These are phyloP conservation scores for Globisporangium abappressorium DNA, from an alignment of 352 stramenopile species.

Conservation along the genomic window DNA sequence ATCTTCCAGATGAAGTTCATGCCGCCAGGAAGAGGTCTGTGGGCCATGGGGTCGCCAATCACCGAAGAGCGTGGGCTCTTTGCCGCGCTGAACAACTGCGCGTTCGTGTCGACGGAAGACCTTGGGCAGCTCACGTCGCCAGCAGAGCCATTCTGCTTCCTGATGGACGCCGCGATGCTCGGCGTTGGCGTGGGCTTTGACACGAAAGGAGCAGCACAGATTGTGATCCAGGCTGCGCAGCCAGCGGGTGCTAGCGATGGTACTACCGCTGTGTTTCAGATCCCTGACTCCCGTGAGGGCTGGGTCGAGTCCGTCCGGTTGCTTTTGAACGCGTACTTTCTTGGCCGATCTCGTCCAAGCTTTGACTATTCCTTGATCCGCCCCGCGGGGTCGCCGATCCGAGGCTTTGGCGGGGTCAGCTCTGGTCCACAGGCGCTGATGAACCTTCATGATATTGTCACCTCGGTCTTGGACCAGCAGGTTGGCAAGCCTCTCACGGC, in stretches of 20 bases:
- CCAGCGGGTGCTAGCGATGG: slow-evolving; percentile 8
- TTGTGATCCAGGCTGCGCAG: slow-evolving; percentile 36
- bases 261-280: slow-evolving; percentile 22
- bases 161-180: slow-evolving; percentile 95
- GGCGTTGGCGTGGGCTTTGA: slow-evolving; percentile 94
- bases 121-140: slow-evolving; percentile 53
- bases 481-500: slow-evolving; percentile 52
- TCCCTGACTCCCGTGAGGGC: slow-evolving; percentile 70
- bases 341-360: slow-evolving; percentile 25
- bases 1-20: slow-evolving; percentile 95
- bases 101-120: slow-evolving; percentile 89
- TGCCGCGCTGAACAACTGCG: slow-evolving; percentile 93
- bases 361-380: slow-evolving; percentile 89
- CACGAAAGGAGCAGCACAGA: slow-evolving; percentile 80
- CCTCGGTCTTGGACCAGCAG: slow-evolving; percentile 48
- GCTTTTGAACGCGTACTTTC: slow-evolving; percentile 87
- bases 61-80: slow-evolving; percentile 82
- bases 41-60: slow-evolving; percentile 93
- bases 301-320: slow-evolving; percentile 87
- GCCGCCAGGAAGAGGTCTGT: slow-evolving; percentile 89
- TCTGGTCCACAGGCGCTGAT: slow-evolving; percentile 77
- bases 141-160: slow-evolving; percentile 89
- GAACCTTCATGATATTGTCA: slow-evolving; percentile 64
- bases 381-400: slow-evolving; percentile 78
- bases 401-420: slow-evolving; percentile 89